phyloP scores from a whole-genome alignment of 805 yeast genomes.

The Yamadazyma takamatsuzukensis region DNA sequence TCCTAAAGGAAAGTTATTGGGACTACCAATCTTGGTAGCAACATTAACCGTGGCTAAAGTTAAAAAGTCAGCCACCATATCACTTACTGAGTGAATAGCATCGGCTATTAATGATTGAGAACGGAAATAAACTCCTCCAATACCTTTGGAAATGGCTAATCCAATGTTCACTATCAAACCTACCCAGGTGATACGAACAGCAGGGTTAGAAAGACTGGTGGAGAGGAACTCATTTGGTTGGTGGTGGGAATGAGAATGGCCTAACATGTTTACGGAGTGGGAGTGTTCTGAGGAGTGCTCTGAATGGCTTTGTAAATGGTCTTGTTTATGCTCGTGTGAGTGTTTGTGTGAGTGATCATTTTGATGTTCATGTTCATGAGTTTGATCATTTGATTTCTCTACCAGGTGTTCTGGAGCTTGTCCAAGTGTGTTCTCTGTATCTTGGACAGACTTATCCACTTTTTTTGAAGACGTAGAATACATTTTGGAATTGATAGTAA shows the following conservation, averaged over 20 bases:
- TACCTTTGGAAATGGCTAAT: conserved; percentile 81
- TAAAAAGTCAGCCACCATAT: conserved; percentile 82
- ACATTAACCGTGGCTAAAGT: conserved; percentile 86
- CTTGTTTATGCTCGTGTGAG: conserved; percentile 7
- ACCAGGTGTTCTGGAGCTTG: too few species aligned
- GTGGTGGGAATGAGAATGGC: conserved; percentile 43
- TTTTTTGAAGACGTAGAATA: too few species aligned
- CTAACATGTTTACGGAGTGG: conserved; percentile 13
- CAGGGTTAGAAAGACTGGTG: conserved; percentile 57
- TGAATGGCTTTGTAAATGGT: not conserved
- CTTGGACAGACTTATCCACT: too few species aligned
- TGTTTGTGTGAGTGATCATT: conserved; percentile 3
- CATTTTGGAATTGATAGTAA: too few species aligned
- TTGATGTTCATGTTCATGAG: conserved; percentile 1
- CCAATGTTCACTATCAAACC: conserved; percentile 82
- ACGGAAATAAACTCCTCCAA: conserved; percentile 89
- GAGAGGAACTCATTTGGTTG: conserved; percentile 42
- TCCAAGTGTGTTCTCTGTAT: too few species aligned
- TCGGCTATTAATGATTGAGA: conserved; percentile 94
- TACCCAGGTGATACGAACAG: conserved; percentile 88
- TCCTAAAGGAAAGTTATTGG: conserved; percentile 75
- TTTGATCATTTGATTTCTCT: too few species aligned
- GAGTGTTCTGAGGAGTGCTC: conserved; percentile 5
- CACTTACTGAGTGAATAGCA: conserved; percentile 89
- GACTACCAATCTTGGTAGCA: conserved; percentile 52